Conservation (phyloP, 805 yeast genomes). For the Yamadazyma akitaensis region DNA sequence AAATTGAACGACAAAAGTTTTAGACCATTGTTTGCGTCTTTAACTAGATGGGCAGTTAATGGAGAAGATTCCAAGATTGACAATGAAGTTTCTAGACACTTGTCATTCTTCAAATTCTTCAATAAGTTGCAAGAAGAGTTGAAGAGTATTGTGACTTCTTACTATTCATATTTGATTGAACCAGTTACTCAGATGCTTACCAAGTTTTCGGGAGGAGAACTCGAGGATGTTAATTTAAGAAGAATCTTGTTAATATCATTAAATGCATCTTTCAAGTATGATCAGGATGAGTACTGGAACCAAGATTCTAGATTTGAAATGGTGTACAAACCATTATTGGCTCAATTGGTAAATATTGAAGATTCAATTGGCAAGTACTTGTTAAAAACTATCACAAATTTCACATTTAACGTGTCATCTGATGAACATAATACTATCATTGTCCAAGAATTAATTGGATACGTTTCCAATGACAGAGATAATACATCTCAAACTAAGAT, state of each 20-base stretch:
- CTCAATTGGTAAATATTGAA: slow-evolving; percentile 67
- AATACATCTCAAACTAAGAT: slow-evolving; percentile 65
- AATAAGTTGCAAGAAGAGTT: slow-evolving; percentile 79
- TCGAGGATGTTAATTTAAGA: slow-evolving; percentile 53
- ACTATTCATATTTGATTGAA: slow-evolving; percentile 82
- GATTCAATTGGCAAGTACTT: slow-evolving; percentile 73
- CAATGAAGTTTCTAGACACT: slow-evolving; percentile 46
- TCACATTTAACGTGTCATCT: slow-evolving; percentile 67
- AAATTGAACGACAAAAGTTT: slow-evolving; percentile 91
- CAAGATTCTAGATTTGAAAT: slow-evolving; percentile 79
- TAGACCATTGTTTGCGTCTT: slow-evolving; percentile 83
- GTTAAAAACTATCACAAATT: slow-evolving; percentile 73
- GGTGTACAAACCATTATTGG: slow-evolving; percentile 58
- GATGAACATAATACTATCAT: slow-evolving; percentile 70
- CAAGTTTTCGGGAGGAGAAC: slow-evolving; percentile 43
- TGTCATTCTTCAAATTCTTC: slow-evolving; percentile 82
- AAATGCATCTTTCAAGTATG: slow-evolving; percentile 78
- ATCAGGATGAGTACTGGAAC: slow-evolving; percentile 94
- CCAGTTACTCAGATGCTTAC: slow-evolving; percentile 56
- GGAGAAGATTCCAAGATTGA: slow-evolving; percentile 66
- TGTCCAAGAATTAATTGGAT: slow-evolving; percentile 35
- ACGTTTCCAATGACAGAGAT: slow-evolving; percentile 49
- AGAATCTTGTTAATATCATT: slow-evolving; percentile 72
- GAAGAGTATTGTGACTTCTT: slow-evolving; percentile 83
- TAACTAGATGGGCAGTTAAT: slow-evolving; percentile 89